Evolutionary conservation across 768 basidiomycete species (phyloP), one percentile per base, ranked within the genome.

Genomic region (Tremella fuciformis): DNA sequence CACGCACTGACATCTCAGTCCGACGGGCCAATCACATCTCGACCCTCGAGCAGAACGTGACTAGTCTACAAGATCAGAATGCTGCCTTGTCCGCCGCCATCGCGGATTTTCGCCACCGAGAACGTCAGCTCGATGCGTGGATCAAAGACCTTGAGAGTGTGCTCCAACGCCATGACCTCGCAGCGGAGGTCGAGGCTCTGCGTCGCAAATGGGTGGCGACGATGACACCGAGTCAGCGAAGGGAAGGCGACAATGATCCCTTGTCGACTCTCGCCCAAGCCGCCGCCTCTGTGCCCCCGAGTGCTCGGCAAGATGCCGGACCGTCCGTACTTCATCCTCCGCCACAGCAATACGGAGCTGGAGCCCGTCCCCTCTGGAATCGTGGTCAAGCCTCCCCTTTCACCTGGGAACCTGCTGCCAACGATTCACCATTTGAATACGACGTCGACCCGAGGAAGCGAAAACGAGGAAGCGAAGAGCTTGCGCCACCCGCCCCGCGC

Each of bases 11-110:
- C 15, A n/a, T 53, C 38, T 39, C 50, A 69, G 67, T 62, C 29
- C 61, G 67, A 24, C 64, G 67, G 21, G 67, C 67, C 16, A 66
- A 69, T 25, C 67, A 69, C 42, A 63, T 69, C 47, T 54, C 64
- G 2, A 53, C 57, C 1, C 53, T 69, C 6, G 67, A 69, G 44
- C 48, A 52, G 3, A 61, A 59, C 41, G 47, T 69, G 2, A 21
- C 59, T 1, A 47, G 19, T 9, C n/a, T 57, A 26, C 46, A 57
- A 46, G 42, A 55, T 16, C 57, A 65, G 16, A 47, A 65, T n/a
- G 49, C 60, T 18, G 34, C 58, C 13, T 47, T 65, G 15, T 50
- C 53, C 24, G 41, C 22, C 3, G 18, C 53, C 44, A 24, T 56
- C 38, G 44, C 54, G 18, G 53, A 54, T 15, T n/a, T 60, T 6